Conservation (phyloP, 139 green algal species). For the Pedinophyceae sp. region DNA sequence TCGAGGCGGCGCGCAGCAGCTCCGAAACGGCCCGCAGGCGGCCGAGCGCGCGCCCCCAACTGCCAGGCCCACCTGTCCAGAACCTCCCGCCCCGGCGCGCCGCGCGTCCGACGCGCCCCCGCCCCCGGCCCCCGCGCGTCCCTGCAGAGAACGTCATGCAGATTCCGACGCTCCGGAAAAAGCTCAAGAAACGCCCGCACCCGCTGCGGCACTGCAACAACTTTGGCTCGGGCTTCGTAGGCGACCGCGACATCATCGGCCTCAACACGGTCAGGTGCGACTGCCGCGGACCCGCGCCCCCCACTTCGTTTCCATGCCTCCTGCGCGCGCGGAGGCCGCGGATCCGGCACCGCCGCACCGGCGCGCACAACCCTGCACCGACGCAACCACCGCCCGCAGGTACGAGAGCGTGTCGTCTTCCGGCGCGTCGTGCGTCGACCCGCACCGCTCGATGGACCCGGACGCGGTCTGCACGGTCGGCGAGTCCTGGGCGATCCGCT, state of each 20-base stretch:
- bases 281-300: not conserved
- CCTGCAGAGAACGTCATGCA: conserved; percentile 24
- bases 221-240: conserved; percentile 67
- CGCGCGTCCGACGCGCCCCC: too few relatives aligned
- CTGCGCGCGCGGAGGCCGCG: not conserved
- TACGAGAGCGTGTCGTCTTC: not conserved
- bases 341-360: not conserved
- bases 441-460: conserved; percentile 18
- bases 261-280: not conserved
- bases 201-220: conserved; percentile 40
- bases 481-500: conserved; percentile 52
- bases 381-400: too few relatives aligned
- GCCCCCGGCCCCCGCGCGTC: too few relatives aligned
- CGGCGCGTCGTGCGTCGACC: not conserved
- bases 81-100: too few relatives aligned
- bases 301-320: not conserved
- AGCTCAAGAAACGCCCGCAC: conserved; percentile 10
- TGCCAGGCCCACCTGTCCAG: too few relatives aligned
- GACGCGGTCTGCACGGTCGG: conserved; percentile 45
- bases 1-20: too few relatives aligned
- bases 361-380: not conserved
- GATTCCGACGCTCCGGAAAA: conserved; percentile 12
- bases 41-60: too few relatives aligned
- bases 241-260: conserved; percentile 23
- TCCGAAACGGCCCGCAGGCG: too few relatives aligned